Evolutionary conservation across 176 grass and related monocot genomes (phyloP), one percentile per base, ranked within the genome.

Genomic region (Panicum miliaceum): DNA sequence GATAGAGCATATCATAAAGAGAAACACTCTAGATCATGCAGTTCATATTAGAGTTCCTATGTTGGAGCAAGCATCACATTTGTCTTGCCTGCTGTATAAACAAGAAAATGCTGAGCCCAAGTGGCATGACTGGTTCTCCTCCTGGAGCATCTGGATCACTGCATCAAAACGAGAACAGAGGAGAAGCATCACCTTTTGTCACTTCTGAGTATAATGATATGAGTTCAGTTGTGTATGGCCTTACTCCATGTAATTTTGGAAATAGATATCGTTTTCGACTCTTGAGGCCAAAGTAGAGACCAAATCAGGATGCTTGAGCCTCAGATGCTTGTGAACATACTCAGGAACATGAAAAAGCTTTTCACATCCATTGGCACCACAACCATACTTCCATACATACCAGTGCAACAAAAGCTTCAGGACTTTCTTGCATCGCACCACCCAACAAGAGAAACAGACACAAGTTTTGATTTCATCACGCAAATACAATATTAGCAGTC

Each of bases 201-300:
- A 78, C 12, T 46, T 64, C 40, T 7, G 22, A 85, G 82, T 54
- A 61, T 62, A 50, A 10, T 81, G 19, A 34, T 34, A 20, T 70
- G 29, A 32, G 29, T 54, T 68, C 45, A 60, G 19, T 66, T 81
- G 22, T 61, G 51, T 70, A n/a, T 53, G 43, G 20, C 22, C 92
- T 64, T 92, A 97, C 94, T 89, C 92, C 92, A 97, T 97, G 73
- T 97, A 97, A 87, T 97, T 97, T 73, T 94, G 88, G 64, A 85
- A 91, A 78, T 92, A 97, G 36, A 97, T 88, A 60, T 97, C 92
- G 45, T 97, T 90, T 36, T 93, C 86, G 6, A 94, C 81, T 86
- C 86, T 92, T 72, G 51, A 66, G 14, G 84, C 89, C 78, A 97
- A 82, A 50, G 71, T 82, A 69, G 91, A 82, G 51, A 94, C 81